Evolutionary conservation across 768 basidiomycete species (phyloP).

Genomic region (Leccinum variicolor): DNA sequence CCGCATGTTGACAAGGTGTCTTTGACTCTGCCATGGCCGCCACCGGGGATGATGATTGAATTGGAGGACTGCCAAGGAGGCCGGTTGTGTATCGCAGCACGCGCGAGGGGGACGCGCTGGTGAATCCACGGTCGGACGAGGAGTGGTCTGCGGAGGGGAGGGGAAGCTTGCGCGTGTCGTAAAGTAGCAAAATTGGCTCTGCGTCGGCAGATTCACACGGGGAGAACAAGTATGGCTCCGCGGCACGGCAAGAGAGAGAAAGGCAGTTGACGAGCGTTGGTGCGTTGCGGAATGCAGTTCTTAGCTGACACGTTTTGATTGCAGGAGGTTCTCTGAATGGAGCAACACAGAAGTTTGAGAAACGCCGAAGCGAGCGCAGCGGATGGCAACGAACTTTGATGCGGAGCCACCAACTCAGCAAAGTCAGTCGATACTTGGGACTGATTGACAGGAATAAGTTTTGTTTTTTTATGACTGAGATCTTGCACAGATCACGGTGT

Average conservation of each 20-base stretch:
- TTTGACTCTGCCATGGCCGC: slow-evolving; percentile 1
- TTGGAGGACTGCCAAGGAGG: background rate
- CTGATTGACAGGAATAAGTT: background rate
- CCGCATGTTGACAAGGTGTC: slow-evolving; percentile 13
- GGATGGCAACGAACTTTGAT: slow-evolving; percentile 19
- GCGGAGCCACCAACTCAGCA: slow-evolving; percentile 9
- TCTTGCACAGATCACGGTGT: background rate
- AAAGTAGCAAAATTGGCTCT: slow-evolving; percentile 1
- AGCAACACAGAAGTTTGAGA: slow-evolving; percentile 9
- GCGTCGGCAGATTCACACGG: slow-evolving; percentile 11
- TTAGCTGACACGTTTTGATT: slow-evolving; percentile 20
- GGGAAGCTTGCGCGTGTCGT: slow-evolving; percentile 7
- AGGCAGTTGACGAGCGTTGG: slow-evolving; percentile 4
- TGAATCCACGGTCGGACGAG: slow-evolving; percentile 8
- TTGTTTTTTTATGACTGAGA: no score
- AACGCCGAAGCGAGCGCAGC: slow-evolving; percentile 14
- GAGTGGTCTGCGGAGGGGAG: background rate
- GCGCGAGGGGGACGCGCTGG: background rate
- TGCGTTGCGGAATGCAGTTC: slow-evolving; percentile 3
- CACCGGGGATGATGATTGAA: background rate
- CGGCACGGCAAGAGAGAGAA: slow-evolving; percentile 5
- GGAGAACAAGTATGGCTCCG: background rate
- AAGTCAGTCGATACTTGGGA: background rate
- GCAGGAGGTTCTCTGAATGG: slow-evolving; percentile 2
- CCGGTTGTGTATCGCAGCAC: background rate